A percentile compares a stretch with the other conserved stretches of the same genome.
These are phyloP conservation scores for Rhodotorula diobovata DNA, from an alignment of 768 basidiomycete genomes.

Conservation along the genomic window DNA sequence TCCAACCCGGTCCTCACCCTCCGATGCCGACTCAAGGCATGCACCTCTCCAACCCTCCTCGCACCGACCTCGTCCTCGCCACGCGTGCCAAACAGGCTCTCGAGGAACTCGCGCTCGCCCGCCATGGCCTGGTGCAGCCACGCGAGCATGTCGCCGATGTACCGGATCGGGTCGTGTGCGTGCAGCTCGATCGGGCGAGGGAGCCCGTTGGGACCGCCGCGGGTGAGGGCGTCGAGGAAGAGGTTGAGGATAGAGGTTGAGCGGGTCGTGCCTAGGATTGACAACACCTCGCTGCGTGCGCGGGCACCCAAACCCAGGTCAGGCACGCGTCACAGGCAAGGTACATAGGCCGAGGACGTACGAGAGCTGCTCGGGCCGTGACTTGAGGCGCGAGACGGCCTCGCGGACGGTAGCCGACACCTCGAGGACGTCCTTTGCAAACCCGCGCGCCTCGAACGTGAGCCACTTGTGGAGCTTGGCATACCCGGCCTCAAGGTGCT, in stretches of 20 bases:
- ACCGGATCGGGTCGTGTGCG: constrained; percentile 93
- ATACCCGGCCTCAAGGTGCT: constrained; percentile 80
- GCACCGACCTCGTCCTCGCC: constrained; percentile 46
- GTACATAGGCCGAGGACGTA: constrained; percentile 46
- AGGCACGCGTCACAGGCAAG: neutral
- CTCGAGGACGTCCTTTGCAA: constrained; percentile 56
- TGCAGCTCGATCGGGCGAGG: constrained; percentile 95
- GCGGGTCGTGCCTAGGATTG: constrained; percentile 71
- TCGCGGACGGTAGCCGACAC: constrained; percentile 64
- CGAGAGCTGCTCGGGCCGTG: constrained; percentile 72
- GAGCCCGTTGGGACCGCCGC: constrained; percentile 65
- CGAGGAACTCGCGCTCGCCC: constrained; percentile 88
- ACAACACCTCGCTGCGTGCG: constrained; percentile 65
- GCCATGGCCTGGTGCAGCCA: constrained; percentile 97
- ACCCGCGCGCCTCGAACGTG: constrained; percentile 77
- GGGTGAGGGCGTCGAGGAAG: constrained; percentile 76
- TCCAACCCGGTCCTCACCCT: constrained; percentile 56
- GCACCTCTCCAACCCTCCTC: constrained; percentile 63
- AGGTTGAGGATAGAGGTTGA: constrained; percentile 71
- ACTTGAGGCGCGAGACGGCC: constrained; percentile 66
- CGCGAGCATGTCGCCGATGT: constrained; percentile 96
- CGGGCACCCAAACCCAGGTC: constrained; percentile 38
- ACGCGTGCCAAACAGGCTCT: constrained; percentile 71
- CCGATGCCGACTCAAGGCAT: constrained; percentile 43
- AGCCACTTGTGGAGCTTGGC: constrained; percentile 83